Evolutionary conservation across 257 asterid genomes (phyloP), one percentile per base, ranked within the genome.

Genomic region (Haberlea rhodopensis): DNA sequence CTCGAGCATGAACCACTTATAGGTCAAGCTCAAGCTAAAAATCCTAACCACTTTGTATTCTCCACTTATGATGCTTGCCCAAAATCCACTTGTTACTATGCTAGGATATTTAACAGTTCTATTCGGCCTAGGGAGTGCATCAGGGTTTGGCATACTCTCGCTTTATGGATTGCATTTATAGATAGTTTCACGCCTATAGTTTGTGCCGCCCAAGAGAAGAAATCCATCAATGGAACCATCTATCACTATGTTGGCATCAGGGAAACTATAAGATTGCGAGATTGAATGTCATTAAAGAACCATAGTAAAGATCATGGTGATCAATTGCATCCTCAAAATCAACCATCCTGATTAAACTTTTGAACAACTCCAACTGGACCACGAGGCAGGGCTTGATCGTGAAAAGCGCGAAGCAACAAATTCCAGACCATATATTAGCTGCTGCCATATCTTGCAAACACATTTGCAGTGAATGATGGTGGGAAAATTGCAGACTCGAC

Each of bases 31-130:
- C 70, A 0, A 79, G 66, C 43, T 82, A 23, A 62, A 73, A 37
- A 86, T 81, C 51, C 84, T 67, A 26, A 82, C 82, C 5, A 86
- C 77, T 45, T 80, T 82, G 72, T 71, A 78, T 8, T 78, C 65
- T 0, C 56, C 66, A 5, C 63, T 78, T 37, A 15, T 53, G 23
- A 13, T 13, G 8, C 75, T 27, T 1, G 65, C 63, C 1, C 82
- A 79, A 19, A 81, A 84, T 3, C 85, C 90, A 60, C 72, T 76
- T 0, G 69, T 71, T 0, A 79, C 77, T 3, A 65, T 37, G 18
- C 53, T 26, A 0, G 87, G 87, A 40, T 72, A 76, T 5, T 65
- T 46, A 13, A 73, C 64, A 8, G 25, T 13, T 8, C 66, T 52
- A 0, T 72, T 28, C 1, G 78, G 68, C 40, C 20, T 34, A 0